Base-by-base conservation (phyloP, 352 stramenopile genomes). In the Plasmopara muralis region DNA sequence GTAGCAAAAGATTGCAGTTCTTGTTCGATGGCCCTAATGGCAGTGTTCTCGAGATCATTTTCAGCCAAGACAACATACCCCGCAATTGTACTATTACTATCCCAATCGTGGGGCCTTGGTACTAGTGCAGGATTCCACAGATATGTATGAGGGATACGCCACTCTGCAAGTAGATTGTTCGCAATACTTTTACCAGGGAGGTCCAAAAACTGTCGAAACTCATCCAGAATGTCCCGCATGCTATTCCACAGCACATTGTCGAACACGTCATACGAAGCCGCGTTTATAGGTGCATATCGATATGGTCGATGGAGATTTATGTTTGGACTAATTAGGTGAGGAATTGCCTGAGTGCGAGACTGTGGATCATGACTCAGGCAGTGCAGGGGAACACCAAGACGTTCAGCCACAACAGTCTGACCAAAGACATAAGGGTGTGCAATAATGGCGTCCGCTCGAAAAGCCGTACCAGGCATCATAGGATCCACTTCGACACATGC, bases 401-500 rank as follows among this genome's bases (percentile, higher is more conserved):
- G 73, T 50, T 88, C 77, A 9, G 77, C 80, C 9, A 90, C 74
- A 28, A 74, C 66, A 0, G 60, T 65, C 18, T 87, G 77, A 1
- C 78, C 80, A 43, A 90, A 77, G 34, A 83, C 47, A 15, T 82
- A 68, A 25, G 77, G 77, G 44, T 88, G 71, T 13, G 75, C 70
- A 41, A 90, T 75, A 41, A 88, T 85, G n/a, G 66, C 66, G 37
- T 90, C 80, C 0, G 80, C 80, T 6, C 77, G 80, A 50, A 88
- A 90, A 37, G 67, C 41, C 12, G 66, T 53, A 0, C 71, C 68
- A 10, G 74, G 69, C 7, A 55, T 13, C 16, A 72, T 42, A 28
- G 72, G 71, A 37, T 85, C 74, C 5, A 67, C 65, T 2, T 73
- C 64, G 16, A 82, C 63, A 38, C 68, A 80, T 14, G 73, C 74